Conservation (phyloP, 805 yeast species). For the Candida alai region DNA sequence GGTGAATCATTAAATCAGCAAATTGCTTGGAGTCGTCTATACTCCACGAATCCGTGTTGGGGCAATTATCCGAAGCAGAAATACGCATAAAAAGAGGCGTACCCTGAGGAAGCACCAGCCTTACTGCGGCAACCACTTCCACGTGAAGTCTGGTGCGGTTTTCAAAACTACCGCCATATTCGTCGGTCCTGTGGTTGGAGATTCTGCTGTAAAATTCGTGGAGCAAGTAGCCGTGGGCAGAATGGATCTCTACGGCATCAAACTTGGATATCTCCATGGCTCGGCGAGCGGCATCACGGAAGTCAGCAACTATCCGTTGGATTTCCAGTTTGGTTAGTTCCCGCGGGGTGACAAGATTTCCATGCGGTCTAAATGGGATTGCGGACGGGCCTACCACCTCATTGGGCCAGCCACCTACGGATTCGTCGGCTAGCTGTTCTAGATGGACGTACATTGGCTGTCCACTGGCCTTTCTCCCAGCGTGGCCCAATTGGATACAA, state of each 20-base stretch:
- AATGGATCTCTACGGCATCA: slow-evolving; percentile 64
- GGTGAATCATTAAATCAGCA: slow-evolving; percentile 33
- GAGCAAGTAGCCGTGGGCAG: slow-evolving; percentile 58
- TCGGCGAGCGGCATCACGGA: slow-evolving; percentile 43
- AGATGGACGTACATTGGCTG: slow-evolving; percentile 26
- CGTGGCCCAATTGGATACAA: slow-evolving; percentile 54
- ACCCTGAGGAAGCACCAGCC: slow-evolving; percentile 30
- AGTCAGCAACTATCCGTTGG: slow-evolving; percentile 33
- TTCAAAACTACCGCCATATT: slow-evolving; percentile 60
- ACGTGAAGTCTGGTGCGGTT: slow-evolving; percentile 48
- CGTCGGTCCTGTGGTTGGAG: slow-evolving; percentile 53
- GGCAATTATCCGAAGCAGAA: slow-evolving; percentile 42
- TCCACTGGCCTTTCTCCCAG: slow-evolving; percentile 45
- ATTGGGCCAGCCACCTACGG: slow-evolving; percentile 41
- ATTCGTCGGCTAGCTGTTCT: slow-evolving; percentile 24
- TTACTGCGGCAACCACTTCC: slow-evolving; percentile 43
- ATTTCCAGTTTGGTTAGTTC: slow-evolving; percentile 43
- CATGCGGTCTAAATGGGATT: slow-evolving; percentile 22
- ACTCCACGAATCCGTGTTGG: slow-evolving; percentile 36
- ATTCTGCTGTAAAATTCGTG: slow-evolving; percentile 43
- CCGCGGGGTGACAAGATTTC: slow-evolving; percentile 29
- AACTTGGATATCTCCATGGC: slow-evolving; percentile 48
- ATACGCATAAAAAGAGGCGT: slow-evolving; percentile 46
- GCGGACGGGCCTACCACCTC: slow-evolving; percentile 46
- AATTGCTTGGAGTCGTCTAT: slow-evolving; percentile 41